These are phyloP conservation scores for Narthecium ossifragum DNA, from an alignment of 106 monocot genomes.

Conservation along the genomic window DNA sequence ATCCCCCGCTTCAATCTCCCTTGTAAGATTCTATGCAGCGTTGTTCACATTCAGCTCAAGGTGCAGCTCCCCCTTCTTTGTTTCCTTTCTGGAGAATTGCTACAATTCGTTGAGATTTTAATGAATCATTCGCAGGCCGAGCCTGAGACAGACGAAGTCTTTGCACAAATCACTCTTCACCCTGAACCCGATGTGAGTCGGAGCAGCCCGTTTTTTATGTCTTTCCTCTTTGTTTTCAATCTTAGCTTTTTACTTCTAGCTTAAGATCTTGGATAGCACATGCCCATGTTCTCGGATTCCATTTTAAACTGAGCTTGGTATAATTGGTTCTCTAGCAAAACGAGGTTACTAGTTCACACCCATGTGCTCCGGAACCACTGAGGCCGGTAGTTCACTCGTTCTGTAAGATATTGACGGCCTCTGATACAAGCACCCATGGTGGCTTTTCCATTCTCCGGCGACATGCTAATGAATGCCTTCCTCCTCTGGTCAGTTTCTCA, in stretches of 20 bases:
- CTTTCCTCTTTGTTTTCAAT: not conserved
- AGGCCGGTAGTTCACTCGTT: constrained; percentile 40
- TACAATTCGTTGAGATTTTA: not conserved
- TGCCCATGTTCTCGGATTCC: not conserved
- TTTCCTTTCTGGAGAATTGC: not conserved
- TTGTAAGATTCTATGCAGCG: constrained; percentile 50
- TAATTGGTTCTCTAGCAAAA: constrained; percentile 19
- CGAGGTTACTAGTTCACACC: constrained; percentile 20
- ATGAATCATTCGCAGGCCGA: constrained; percentile 23
- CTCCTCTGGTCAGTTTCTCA: constrained; percentile 30
- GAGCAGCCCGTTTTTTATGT: not conserved
- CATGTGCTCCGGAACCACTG: constrained; percentile 7
- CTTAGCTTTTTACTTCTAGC: not conserved
- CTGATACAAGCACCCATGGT: constrained; percentile 60
- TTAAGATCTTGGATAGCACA: not conserved
- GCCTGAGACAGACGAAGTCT: constrained; percentile 53
- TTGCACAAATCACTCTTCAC: constrained; percentile 38
- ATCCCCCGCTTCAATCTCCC: constrained; percentile 47
- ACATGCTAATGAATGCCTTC: constrained; percentile 48
- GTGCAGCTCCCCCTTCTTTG: constrained; percentile 3
- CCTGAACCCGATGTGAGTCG: constrained; percentile 38
- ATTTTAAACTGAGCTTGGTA: not conserved
- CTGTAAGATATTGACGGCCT: constrained; percentile 53
- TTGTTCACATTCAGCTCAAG: constrained; percentile 41
- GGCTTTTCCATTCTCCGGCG: constrained; percentile 46